phyloP scores from a whole-genome alignment of 495 filamentous ascomycete genomes.

The Penicillium pancosmium region DNA sequence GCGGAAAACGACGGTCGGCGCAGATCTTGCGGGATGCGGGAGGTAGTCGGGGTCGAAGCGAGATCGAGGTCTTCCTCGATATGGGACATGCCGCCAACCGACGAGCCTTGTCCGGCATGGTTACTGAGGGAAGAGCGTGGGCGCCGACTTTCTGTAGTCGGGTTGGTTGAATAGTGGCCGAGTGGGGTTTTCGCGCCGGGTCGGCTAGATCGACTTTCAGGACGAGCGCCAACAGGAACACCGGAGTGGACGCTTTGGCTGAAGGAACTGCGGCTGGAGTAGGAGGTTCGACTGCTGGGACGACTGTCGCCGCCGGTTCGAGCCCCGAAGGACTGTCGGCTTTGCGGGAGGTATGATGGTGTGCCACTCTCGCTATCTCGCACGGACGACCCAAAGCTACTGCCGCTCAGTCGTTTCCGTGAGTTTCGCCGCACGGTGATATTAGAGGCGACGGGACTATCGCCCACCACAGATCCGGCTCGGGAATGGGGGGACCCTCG shows the following conservation, averaged over 20 bases:
- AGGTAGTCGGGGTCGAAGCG: constrained; percentile 40
- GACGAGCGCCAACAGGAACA: constrained; percentile 37
- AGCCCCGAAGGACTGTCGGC: constrained; percentile 55
- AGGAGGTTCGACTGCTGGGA: constrained; percentile 52
- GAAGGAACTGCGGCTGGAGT: constrained; percentile 46
- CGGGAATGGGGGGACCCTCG: constrained; percentile 67
- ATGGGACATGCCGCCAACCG: constrained; percentile 42
- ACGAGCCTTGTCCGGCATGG: constrained; percentile 35
- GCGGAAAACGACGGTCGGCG: constrained; percentile 42
- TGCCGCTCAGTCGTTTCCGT: constrained; percentile 64
- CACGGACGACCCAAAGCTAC: constrained; percentile 60
- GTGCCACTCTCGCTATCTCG: constrained; percentile 44
- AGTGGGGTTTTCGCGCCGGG: constrained; percentile 65
- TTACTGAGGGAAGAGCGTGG: constrained; percentile 53
- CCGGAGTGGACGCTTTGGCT: constrained; percentile 44
- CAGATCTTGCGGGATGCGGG: constrained; percentile 28
- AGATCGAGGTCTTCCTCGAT: constrained; percentile 47
- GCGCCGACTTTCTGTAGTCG: constrained; percentile 47
- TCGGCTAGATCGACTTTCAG: constrained; percentile 73
- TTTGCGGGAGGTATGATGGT: constrained; percentile 47
- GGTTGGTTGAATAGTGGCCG: constrained; percentile 51
- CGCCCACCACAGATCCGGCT: constrained; percentile 49
- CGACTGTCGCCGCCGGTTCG: constrained; percentile 44
- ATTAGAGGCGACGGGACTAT: constrained; percentile 66
- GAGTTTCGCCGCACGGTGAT: constrained; percentile 77